Evolutionary conservation across 2,329 filamentous ascomycete genomes (phyloP).

Genomic region (Ophiosphaerella herpotricha): DNA sequence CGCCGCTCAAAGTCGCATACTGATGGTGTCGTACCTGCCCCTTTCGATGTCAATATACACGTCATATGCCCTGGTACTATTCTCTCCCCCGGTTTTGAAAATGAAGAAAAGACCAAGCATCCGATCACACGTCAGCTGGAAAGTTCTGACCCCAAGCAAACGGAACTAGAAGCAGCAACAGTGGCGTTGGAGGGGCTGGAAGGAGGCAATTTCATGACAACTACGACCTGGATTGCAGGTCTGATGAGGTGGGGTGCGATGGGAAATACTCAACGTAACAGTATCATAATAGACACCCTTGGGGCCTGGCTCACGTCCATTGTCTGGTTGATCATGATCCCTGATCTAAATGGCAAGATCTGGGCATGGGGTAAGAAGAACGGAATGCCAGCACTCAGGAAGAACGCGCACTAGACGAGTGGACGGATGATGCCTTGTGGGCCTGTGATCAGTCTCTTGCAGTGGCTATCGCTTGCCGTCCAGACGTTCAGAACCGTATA

Average conservation of each 20-base stretch:
- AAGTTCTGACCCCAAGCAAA: slow-evolving; percentile 78
- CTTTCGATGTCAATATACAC: slow-evolving; percentile 76
- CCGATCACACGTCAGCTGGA: slow-evolving; percentile 79
- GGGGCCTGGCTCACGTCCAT: slow-evolving; percentile 59
- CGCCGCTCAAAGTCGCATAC: slow-evolving; percentile 40
- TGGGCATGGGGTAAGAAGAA: slow-evolving; percentile 63
- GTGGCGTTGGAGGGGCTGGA: slow-evolving; percentile 75
- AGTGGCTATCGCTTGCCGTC: not conserved
- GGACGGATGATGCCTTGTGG: not conserved
- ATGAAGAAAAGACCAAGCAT: slow-evolving; percentile 80
- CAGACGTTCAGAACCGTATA: not conserved
- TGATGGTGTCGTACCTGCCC: slow-evolving; percentile 46
- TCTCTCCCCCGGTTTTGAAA: slow-evolving; percentile 71
- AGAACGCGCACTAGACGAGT: slow-evolving; percentile 29
- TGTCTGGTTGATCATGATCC: slow-evolving; percentile 61
- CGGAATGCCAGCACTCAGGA: slow-evolving; percentile 46
- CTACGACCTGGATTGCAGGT: slow-evolving; percentile 72
- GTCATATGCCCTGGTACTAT: slow-evolving; percentile 86
- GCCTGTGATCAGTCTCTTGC: not conserved
- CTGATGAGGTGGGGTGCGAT: slow-evolving; percentile 68
- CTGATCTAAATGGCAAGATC: slow-evolving; percentile 62
- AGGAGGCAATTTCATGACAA: slow-evolving; percentile 77
- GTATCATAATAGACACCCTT: slow-evolving; percentile 58
- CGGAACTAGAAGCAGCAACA: slow-evolving; percentile 75
- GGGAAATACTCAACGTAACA: slow-evolving; percentile 59